Conservation (phyloP, 345 rosid genomes). For the Eucalyptus curtisii region DNA sequence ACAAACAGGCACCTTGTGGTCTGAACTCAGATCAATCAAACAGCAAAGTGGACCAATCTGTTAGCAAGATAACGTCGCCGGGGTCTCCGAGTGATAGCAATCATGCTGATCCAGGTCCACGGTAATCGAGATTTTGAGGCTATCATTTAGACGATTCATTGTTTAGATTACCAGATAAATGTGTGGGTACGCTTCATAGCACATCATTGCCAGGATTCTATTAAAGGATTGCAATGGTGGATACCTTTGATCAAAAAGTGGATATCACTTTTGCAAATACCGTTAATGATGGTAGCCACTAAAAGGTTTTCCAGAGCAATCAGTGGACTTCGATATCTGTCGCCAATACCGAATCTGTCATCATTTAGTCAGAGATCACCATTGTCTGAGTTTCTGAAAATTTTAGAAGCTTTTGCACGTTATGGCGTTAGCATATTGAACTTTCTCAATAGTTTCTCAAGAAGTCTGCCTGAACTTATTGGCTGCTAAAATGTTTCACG, state of each 20-base stretch:
- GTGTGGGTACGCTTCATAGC: background rate
- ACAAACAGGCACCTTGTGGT: background rate
- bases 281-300: background rate
- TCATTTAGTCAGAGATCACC: background rate
- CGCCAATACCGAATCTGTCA: background rate
- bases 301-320: background rate
- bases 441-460: background rate
- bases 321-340: background rate
- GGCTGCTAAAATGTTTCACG: background rate
- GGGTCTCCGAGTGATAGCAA: background rate
- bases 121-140: background rate
- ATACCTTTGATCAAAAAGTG: constrained; percentile 49
- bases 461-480: background rate
- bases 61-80: background rate
- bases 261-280: constrained; percentile 52
- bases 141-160: background rate
- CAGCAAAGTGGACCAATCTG: background rate
- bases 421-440: background rate
- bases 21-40: background rate
- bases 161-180: background rate
- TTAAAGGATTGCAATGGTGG: background rate
- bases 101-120: background rate
- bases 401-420: background rate
- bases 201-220: background rate
- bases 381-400: background rate